Evolutionary conservation across 768 basidiomycete genomes (phyloP).

Genomic region (Porpolomopsis calyptriformis): DNA sequence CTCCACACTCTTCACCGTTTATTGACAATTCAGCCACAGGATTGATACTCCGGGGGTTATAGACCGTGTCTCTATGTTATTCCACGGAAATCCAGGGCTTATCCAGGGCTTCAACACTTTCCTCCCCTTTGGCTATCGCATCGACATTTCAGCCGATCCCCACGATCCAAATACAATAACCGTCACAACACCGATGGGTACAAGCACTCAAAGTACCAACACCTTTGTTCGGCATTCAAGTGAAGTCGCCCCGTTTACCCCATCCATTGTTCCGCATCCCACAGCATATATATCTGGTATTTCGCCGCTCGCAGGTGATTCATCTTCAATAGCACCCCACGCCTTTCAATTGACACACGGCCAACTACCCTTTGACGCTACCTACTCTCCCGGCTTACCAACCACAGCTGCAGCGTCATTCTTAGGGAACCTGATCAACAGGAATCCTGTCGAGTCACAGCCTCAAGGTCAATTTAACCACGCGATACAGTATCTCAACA

Average conservation of each 20-base stretch:
- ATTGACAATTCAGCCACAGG: constrained; percentile 25
- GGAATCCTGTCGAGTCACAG: constrained; percentile 40
- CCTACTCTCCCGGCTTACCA: constrained; percentile 35
- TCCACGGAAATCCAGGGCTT: constrained; percentile 57
- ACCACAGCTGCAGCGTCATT: constrained; percentile 56
- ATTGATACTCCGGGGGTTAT: constrained; percentile 79
- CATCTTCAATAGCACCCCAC: constrained; percentile 48
- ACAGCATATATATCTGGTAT: constrained; percentile 26
- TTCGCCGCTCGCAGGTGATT: constrained; percentile 27
- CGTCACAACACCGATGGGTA: constrained; percentile 72
- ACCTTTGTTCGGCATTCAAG: constrained; percentile 16
- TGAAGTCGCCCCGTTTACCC: constrained; percentile 21
- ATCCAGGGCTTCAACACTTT: constrained; percentile 82
- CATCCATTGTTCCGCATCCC: constrained; percentile 21
- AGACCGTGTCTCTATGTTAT: constrained; percentile 61
- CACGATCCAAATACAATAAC: constrained; percentile 63
- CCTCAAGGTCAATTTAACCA: constrained; percentile 73
- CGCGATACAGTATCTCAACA: constrained; percentile 96
- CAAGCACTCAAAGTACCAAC: constrained; percentile 53
- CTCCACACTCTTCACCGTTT: constrained; percentile 9
- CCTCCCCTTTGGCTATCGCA: constrained; percentile 55
- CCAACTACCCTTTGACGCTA: constrained; percentile 27
- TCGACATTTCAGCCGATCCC: constrained; percentile 37
- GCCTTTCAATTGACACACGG: constrained; percentile 29
- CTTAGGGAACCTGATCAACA: constrained; percentile 46